Conservation (phyloP, 1,284 basidiomycete species). For the Paramarasmius palmivorus region DNA sequence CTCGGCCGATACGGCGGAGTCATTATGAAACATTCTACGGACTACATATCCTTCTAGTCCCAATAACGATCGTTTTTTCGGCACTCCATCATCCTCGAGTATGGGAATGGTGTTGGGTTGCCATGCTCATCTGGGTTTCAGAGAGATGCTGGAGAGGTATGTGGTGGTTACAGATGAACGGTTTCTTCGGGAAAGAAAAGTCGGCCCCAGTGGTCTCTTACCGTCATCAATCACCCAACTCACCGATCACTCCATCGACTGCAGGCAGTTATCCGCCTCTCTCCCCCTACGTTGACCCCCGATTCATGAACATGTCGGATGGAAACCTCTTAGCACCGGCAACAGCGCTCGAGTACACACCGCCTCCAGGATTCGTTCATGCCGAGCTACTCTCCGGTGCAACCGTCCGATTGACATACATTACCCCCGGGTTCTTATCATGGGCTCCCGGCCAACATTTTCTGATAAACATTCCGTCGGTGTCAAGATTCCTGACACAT, state of each 20-base stretch:
- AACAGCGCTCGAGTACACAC: conserved; percentile 35
- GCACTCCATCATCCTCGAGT: conserved; percentile 73
- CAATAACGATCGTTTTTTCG: conserved; percentile 60
- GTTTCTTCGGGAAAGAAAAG: conserved; percentile 31
- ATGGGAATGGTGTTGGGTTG: conserved; percentile 70
- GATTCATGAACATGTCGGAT: conserved; percentile 10
- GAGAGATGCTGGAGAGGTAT: conserved; percentile 64
- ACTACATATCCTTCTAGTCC: conserved; percentile 67
- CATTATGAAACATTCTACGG: conserved; percentile 82
- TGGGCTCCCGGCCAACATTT: conserved; percentile 86
- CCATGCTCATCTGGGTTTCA: conserved; percentile 64
- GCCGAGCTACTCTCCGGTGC: conserved; percentile 80
- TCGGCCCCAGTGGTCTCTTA: conserved; percentile 16
- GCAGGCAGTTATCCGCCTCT: conserved; percentile 14
- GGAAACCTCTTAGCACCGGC: conserved; percentile 13
- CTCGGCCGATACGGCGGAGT: conserved; percentile 62
- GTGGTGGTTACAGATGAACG: conserved; percentile 69
- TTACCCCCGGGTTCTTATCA: conserved; percentile 56
- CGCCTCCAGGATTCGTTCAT: conserved; percentile 72
- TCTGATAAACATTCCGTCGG: conserved; percentile 69
- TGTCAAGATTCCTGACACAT: conserved; percentile 72
- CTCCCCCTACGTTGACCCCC: conserved; percentile 13
- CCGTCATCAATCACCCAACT: background rate
- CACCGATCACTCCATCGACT: conserved; percentile 1
- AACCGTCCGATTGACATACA: conserved; percentile 73